These are phyloP conservation scores for Lepiota venenata DNA, from an alignment of 768 basidiomycete species.

Conservation along the genomic window DNA sequence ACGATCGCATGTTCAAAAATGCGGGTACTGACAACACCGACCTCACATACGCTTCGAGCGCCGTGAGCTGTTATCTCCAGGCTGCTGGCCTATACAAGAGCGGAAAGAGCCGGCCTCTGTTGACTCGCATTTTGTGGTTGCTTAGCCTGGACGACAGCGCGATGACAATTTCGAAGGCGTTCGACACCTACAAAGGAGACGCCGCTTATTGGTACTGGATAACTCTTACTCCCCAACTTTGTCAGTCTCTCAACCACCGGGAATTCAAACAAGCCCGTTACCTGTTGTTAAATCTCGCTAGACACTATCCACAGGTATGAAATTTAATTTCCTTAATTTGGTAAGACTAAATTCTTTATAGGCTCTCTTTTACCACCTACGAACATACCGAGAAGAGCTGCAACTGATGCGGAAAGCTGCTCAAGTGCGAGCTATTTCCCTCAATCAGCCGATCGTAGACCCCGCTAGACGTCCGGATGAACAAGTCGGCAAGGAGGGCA, in stretches of 20 bases:
- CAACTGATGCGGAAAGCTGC: slow-evolving; percentile 36
- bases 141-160: slow-evolving; percentile 84
- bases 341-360: slow-evolving; percentile 27
- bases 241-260: slow-evolving; percentile 82
- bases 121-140: slow-evolving; percentile 94
- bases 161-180: slow-evolving; percentile 72
- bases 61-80: slow-evolving; percentile 97
- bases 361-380: slow-evolving; percentile 94
- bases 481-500: slow-evolving; percentile 23
- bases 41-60: slow-evolving; percentile 76
- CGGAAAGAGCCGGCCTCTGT: slow-evolving; percentile 86
- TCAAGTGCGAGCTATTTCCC: slow-evolving; percentile 33
- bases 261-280: slow-evolving; percentile 93
- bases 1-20: slow-evolving; percentile 92
- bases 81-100: slow-evolving; percentile 95
- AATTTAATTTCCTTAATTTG: background rate
- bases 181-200: slow-evolving; percentile 95
- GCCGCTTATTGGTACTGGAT: slow-evolving; percentile 99
- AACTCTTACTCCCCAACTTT: slow-evolving; percentile 91
- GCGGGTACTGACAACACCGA: slow-evolving; percentile 69
- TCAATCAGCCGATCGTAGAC: slow-evolving; percentile 20
- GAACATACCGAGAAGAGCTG: slow-evolving; percentile 58
- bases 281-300: slow-evolving; percentile 85
- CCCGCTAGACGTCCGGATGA: slow-evolving; percentile 24
- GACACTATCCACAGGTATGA: slow-evolving; percentile 87